Evolutionary conservation across 495 filamentous ascomycete genomes (phyloP).

Genomic region (Penicillium dipodomyicola): DNA sequence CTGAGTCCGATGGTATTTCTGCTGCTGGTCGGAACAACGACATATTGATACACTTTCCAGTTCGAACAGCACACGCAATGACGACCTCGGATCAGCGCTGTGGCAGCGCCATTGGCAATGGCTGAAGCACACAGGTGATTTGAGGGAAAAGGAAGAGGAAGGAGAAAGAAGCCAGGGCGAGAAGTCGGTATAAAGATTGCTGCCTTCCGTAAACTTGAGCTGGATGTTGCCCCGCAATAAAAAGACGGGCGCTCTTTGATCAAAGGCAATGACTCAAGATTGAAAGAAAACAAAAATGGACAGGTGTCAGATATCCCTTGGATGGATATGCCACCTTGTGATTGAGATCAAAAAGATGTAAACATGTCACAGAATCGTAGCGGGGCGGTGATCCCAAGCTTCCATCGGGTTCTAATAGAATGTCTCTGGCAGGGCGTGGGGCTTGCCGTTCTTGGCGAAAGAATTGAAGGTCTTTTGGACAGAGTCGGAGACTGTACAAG

Average conservation of each 20-base stretch:
- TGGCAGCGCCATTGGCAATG: constrained; percentile 4
- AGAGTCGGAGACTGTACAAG: background rate
- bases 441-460: constrained; percentile 3
- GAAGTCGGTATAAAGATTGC: background rate
- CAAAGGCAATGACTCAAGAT: constrained; percentile 1
- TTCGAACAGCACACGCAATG: background rate
- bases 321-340: constrained; percentile 17
- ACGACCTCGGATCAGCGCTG: background rate
- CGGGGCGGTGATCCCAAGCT: constrained; percentile 20
- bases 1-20: constrained; percentile 41
- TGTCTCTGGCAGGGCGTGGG: constrained; percentile 27
- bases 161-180: background rate
- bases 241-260: constrained; percentile 1
- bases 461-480: background rate
- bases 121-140: background rate
- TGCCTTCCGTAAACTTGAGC: constrained; percentile 1
- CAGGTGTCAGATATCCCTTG: background rate
- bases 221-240: constrained; percentile 10
- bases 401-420: constrained; percentile 33
- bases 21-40: constrained; percentile 46
- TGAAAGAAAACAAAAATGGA: constrained; percentile 1
- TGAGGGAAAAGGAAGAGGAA: background rate
- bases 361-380: constrained; percentile 16
- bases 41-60: constrained; percentile 28
- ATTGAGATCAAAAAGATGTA: constrained; percentile 13